Evolutionary conservation across 108 stramenopile genomes (phyloP), one percentile per base, ranked within the genome.

Genomic region (Discostella stelligeroides): DNA sequence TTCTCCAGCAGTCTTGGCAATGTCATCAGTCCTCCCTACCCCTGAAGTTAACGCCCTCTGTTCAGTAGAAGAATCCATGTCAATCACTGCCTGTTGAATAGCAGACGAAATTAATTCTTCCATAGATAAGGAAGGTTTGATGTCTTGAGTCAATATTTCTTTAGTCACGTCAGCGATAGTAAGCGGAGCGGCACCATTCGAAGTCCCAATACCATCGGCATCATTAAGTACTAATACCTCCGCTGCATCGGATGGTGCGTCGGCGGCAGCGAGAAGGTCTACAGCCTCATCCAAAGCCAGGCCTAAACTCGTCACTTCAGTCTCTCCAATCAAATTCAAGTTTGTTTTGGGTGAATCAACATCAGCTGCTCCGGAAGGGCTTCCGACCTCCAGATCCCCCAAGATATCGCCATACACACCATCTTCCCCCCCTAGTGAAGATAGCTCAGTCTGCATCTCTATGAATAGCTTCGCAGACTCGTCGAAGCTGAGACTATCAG

Each of bases 31-130:
- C 23, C 20, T 41, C 17, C 45, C 56, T 27, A 38, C 14, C 27
- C 62, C 49, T 23, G 29, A 23, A 29, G 42, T n/a, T 38, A 53
- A 48, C 21, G 66, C 10, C 41, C 65, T 30, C 7, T 64, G 47
- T 70, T n/a, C n/a, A n/a, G n/a, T n/a, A n/a, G 30, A 54, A n/a
- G 68, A 61, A 21, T 43, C 63, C 24, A 79, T 45, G 37, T 79
- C 77, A 25, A 30, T 39, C 38, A 79, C 60, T 40, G 77, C 73
- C 49, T 74, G 66, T 46, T 61, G 28, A 2, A 79, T 24, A 5
- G 67, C 72, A 47, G 39, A 41, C 12, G 73, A 48, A 65, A 79
- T 68, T 66, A 79, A 74, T 43, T 79, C 72, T 48, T 74, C 57
- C 66, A 74, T 61, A 17, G 54, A 66, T 18, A 68, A 67, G 27